Evolutionary conservation across 345 rosid genomes (phyloP), one percentile per base, ranked within the genome.

Genomic region (Fremontodendron californicum): DNA sequence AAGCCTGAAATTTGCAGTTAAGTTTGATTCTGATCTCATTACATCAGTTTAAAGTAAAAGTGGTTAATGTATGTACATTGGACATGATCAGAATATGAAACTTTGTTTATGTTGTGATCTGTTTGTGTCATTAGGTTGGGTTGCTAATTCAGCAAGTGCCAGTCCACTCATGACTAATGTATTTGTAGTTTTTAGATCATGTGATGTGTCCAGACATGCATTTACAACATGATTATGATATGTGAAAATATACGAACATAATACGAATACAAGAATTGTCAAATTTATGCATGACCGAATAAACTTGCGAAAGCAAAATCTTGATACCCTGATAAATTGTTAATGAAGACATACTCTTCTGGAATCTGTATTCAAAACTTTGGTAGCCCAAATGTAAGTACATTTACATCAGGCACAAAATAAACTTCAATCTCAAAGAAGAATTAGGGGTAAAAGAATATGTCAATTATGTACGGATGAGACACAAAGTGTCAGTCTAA

Each of bases 1-100:
- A n/a, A n/a, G n/a, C n/a, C n/a, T 11, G n/a, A 27, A 29, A 62
- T 35, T 62, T 62, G 40, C 67, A 62, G 67, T 73, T 78, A n/a
- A 18, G 42, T 12, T 65, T 65, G 49, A 66, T 66, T n/a, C 23
- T n/a, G 48, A 27, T 61, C 40, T 63, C 27, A 6, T 66, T 16
- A 19, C 48, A 40, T 66, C 10, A 11, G 29, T 42, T 9, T 42
- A 10, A 63, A 63, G 42, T 15, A 33, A 57, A 23, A 23, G 6
- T 25, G 27, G 68, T 13, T 63, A 7, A 63, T 33, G 42, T 15
- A 63, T 23, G 29, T 23, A 2, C 3, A 33, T 33, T 3, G 35
- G 35, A 1, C 37, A 9, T 9, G 25, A n/a, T 35, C 43, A 35
- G 60, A 54, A 7, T 2, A 54, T 54, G 60, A 54, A 49, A 49